A percentile compares a stretch with the other conserved stretches of the same genome.
phyloP scores from a whole-genome alignment of 225 moss, liverwort and hornwort species.

The Antitrichia curtipendula region DNA sequence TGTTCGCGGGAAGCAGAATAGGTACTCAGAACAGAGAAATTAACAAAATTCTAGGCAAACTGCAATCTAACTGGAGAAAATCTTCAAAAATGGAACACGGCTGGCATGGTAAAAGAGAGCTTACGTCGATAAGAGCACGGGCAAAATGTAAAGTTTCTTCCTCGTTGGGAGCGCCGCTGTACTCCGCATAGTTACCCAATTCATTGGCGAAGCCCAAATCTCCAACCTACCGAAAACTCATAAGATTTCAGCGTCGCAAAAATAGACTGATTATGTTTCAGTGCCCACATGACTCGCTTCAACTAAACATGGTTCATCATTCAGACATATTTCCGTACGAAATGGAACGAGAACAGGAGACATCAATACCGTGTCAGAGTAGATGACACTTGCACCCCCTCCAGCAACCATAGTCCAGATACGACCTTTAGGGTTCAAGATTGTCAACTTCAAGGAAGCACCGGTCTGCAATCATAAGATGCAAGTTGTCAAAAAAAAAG shows the following conservation, averaged over 20 bases:
- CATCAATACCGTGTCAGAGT: constrained; percentile 72
- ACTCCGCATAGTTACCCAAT: constrained; percentile 65
- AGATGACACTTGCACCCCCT: constrained; percentile 97
- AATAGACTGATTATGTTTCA: not conserved
- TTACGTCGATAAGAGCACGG: constrained; percentile 50
- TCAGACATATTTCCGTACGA: no score
- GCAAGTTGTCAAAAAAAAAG: not conserved
- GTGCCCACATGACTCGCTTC: not conserved
- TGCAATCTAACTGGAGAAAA: not conserved
- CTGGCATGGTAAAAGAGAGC: not conserved
- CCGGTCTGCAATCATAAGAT: constrained; percentile 17
- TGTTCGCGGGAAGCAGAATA: not conserved
- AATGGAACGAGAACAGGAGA: not conserved
- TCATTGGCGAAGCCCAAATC: constrained; percentile 58
- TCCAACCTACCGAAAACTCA: constrained; percentile 39
- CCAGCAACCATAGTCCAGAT: constrained; percentile 99
- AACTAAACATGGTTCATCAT: not conserved
- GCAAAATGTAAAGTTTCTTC: constrained; percentile 64
- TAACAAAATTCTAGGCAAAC: not conserved
- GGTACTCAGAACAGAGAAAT: not conserved
- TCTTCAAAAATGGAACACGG: not conserved
- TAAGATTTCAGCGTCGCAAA: not conserved
- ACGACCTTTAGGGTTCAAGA: constrained; percentile 88
- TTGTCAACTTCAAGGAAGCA: constrained; percentile 91
- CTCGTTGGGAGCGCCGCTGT: constrained; percentile 62